phyloP scores from a whole-genome alignment of 1,284 basidiomycete species.

The Lentinus polychrous region DNA sequence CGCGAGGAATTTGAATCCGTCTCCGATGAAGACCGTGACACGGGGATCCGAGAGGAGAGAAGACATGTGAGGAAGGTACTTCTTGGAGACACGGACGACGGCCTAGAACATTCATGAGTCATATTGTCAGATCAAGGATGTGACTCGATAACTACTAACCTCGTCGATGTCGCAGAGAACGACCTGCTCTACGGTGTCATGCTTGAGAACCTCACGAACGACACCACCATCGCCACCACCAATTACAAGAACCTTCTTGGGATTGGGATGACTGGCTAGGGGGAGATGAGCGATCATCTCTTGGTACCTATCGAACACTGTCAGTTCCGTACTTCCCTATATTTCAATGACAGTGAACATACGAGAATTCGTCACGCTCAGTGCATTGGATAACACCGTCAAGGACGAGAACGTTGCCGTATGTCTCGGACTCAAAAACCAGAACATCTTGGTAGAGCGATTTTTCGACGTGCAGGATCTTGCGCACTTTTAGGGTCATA shows the following conservation, averaged over 20 bases:
- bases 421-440: slow-evolving; percentile 92
- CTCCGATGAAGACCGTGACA: slow-evolving; percentile 88
- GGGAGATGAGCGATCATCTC: slow-evolving; percentile 99
- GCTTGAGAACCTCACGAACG: slow-evolving; percentile 95
- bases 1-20: slow-evolving; percentile 96
- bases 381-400: slow-evolving; percentile 97
- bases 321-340: slow-evolving; percentile 1
- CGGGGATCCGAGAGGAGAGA: slow-evolving; percentile 76
- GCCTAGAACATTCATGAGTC: slow-evolving; percentile 45
- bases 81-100: slow-evolving; percentile 92
- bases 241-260: slow-evolving; percentile 93
- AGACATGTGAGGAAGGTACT: slow-evolving; percentile 94
- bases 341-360: slow-evolving; percentile 29
- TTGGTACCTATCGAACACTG: slow-evolving; percentile 68
- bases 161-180: slow-evolving; percentile 99
- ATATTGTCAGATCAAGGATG: not conserved
- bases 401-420: slow-evolving; percentile 93
- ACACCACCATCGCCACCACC: slow-evolving; percentile 97
- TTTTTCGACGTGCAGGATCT: slow-evolving; percentile 92
- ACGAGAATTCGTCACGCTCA: slow-evolving; percentile 98
- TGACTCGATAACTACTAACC: slow-evolving; percentile 33
- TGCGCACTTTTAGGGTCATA: slow-evolving; percentile 92
- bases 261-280: slow-evolving; percentile 93
- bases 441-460: slow-evolving; percentile 94
- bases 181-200: slow-evolving; percentile 86